Percentiles rank a stretch among this genome's conserved stretches.
These are phyloP conservation scores for Penicillium desertorum DNA, from an alignment of 495 filamentous ascomycete genomes.

Conservation along the genomic window DNA sequence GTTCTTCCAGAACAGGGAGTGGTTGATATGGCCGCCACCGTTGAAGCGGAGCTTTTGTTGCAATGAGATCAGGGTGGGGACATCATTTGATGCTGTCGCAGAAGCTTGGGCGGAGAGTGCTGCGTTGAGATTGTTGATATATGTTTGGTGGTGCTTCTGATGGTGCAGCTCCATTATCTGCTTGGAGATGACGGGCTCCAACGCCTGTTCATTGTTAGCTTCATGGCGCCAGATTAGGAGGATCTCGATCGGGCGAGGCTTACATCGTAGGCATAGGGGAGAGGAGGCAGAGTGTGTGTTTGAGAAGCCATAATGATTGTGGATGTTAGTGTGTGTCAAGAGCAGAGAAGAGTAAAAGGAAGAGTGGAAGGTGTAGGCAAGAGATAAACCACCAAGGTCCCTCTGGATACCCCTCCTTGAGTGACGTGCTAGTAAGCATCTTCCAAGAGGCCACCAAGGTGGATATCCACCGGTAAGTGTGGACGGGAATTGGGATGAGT, in stretches of 20 bases:
- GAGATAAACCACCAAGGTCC: constrained; percentile 21
- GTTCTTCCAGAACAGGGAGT: constrained; percentile 91
- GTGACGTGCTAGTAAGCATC: constrained; percentile 2
- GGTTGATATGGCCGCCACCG: constrained; percentile 90
- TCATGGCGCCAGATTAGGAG: not conserved
- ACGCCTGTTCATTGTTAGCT: constrained; percentile 52
- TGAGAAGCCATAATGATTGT: constrained; percentile 15
- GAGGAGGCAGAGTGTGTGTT: constrained; percentile 37
- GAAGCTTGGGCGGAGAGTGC: constrained; percentile 49
- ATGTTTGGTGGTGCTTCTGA: constrained; percentile 64
- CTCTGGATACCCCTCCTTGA: constrained; percentile 8
- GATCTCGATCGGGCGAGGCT: not conserved
- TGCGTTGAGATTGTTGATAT: constrained; percentile 62
- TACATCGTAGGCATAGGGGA: constrained; percentile 49
- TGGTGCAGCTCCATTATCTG: constrained; percentile 95
- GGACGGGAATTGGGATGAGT: not conserved
- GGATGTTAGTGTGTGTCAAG: not conserved
- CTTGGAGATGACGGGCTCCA: constrained; percentile 90
- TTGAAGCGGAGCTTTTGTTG: constrained; percentile 92
- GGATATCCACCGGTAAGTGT: not conserved
- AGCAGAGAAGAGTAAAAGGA: not conserved
- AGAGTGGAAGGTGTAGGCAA: not conserved
- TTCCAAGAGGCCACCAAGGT: constrained; percentile 21
- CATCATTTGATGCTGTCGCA: constrained; percentile 45
- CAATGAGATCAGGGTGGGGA: constrained; percentile 65